Conservation (phyloP, 75 land plant species). For the Sequoia sempervirens region DNA sequence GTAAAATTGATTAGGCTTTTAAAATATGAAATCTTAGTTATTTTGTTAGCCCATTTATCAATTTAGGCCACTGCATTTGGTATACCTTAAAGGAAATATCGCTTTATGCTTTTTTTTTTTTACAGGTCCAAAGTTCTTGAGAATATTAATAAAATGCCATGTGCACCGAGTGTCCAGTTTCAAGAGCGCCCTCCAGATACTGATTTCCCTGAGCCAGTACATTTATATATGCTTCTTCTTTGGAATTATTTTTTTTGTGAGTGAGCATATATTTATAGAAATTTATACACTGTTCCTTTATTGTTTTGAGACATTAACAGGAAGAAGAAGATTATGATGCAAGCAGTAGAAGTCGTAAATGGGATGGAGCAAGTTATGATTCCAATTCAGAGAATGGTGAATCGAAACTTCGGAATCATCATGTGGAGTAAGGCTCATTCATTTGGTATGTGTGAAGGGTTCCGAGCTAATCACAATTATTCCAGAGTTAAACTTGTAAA, state of each 20-base stretch:
- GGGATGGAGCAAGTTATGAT: background rate
- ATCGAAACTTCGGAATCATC: background rate
- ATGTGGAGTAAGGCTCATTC: background rate
- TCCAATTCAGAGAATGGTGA: slow-evolving; percentile 1
- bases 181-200: slow-evolving; percentile 5
- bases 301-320: background rate
- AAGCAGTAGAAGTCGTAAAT: background rate
- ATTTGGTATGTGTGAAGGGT: background rate
- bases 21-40: background rate
- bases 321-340: slow-evolving; percentile 9
- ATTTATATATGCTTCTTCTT: background rate
- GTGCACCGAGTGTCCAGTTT: slow-evolving; percentile 2
- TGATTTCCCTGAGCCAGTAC: background rate
- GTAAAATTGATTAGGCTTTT: background rate
- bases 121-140: slow-evolving; percentile 6
- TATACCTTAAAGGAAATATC: background rate
- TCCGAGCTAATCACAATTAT: background rate
- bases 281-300: background rate
- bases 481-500: background rate
- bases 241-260: background rate
- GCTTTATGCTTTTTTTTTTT: background rate
- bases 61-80: background rate
- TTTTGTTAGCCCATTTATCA: background rate
- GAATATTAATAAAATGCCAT: slow-evolving; percentile 3
- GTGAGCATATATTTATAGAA: background rate